Evolutionary conservation across 176 grass and related monocot species (phyloP).

Genomic region (Eremochloa ophiuroides): DNA sequence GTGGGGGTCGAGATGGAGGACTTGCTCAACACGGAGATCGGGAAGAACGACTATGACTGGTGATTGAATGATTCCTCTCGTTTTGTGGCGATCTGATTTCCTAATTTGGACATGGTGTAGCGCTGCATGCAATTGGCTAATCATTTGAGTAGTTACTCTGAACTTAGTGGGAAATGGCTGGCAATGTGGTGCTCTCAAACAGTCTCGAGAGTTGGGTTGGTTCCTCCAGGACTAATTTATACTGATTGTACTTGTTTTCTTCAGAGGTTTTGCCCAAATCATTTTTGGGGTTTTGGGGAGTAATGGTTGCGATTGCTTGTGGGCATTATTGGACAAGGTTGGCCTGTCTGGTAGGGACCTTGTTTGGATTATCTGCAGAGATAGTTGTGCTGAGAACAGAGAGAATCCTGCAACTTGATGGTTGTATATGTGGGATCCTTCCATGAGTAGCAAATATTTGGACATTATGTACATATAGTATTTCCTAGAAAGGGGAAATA

Average conservation of each 20-base stretch:
- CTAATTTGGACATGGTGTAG: not conserved
- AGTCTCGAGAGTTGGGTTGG: not conserved
- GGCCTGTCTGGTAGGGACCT: not conserved
- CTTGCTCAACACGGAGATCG: conserved; percentile 73
- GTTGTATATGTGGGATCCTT: conserved; percentile 26
- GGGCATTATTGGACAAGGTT: not conserved
- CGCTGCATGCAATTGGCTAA: not conserved
- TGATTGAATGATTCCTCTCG: conserved; percentile 24
- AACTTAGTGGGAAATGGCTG: not conserved
- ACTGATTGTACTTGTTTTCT: not conserved
- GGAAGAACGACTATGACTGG: conserved; percentile 99
- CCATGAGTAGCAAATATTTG: not conserved
- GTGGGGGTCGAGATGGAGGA: conserved; percentile 59
- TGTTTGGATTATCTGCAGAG: conserved; percentile 9
- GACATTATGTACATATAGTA: not conserved
- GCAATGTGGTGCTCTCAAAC: conserved; percentile 8
- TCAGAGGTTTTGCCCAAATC: not conserved
- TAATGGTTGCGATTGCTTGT: not conserved
- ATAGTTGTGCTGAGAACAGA: not conserved
- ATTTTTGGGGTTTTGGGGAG: not conserved
- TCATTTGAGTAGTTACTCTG: not conserved
- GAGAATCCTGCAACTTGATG: not conserved
- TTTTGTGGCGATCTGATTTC: not conserved
- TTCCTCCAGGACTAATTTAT: not conserved
- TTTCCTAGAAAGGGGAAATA: not conserved